Evolutionary conservation across 108 stramenopile species (phyloP).

Genomic region (Pinguiococcus pyrenoidosus): DNA sequence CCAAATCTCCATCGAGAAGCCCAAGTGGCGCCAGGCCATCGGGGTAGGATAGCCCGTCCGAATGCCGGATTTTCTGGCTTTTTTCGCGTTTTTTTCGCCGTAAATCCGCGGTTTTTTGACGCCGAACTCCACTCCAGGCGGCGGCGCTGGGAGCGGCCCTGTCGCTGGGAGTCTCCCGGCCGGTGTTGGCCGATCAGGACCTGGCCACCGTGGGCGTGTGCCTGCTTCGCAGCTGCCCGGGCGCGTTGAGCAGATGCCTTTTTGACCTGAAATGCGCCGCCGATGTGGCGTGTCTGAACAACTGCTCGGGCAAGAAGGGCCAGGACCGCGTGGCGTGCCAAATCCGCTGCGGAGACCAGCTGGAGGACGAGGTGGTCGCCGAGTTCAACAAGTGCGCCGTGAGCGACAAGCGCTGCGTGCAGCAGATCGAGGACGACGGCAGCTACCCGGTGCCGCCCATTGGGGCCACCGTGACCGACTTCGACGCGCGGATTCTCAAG

Average conservation of each 20-base stretch:
- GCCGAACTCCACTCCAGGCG: too few relatives aligned
- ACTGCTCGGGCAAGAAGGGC: conserved; percentile 55
- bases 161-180: too few relatives aligned
- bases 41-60: too few relatives aligned
- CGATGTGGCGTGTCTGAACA: conserved; percentile 85
- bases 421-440: conserved; percentile 72
- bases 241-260: conserved; percentile 59
- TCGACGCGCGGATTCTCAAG: conserved; percentile 68
- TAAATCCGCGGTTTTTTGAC: too few relatives aligned
- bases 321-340: conserved; percentile 77
- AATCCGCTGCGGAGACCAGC: conserved; percentile 83
- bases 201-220: conserved; percentile 15
- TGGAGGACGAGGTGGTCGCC: conserved; percentile 82
- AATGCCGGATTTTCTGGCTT: too few relatives aligned
- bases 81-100: too few relatives aligned
- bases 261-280: conserved; percentile 71
- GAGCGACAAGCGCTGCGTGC: conserved; percentile 71
- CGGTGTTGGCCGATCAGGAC: too few relatives aligned
- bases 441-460: conserved; percentile 60
- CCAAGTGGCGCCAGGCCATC: too few relatives aligned
- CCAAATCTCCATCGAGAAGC: too few relatives aligned
- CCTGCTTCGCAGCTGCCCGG: conserved; percentile 13
- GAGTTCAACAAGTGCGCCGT: conserved; percentile 93
- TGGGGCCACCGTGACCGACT: conserved; percentile 48
- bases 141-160: too few relatives aligned